Evolutionary conservation across 2,329 filamentous ascomycete genomes (phyloP).

Genomic region (Westerdykella sp.): DNA sequence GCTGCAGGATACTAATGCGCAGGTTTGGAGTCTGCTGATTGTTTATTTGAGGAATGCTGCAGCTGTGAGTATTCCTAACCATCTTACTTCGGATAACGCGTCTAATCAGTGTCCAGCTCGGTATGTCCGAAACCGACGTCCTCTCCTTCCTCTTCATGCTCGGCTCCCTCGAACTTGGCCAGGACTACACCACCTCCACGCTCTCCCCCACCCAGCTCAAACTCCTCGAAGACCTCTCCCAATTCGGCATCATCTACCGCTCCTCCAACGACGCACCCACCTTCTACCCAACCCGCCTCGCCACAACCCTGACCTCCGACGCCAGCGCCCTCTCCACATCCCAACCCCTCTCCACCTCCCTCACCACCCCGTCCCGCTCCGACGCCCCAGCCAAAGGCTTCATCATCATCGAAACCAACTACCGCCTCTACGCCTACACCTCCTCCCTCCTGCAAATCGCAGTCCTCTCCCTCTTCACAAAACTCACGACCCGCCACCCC

Average conservation of each 20-base stretch:
- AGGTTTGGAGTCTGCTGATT: conserved; percentile 92
- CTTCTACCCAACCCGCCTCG: conserved; percentile 87
- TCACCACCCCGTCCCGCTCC: conserved; percentile 51
- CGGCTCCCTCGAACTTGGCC: conserved; percentile 83
- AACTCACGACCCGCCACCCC: conserved; percentile 82
- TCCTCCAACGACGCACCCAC: conserved; percentile 41
- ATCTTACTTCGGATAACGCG: background rate
- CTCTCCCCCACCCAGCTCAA: conserved; percentile 74
- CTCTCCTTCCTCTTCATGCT: conserved; percentile 94
- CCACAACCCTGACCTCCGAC: conserved; percentile 82
- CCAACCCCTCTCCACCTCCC: conserved; percentile 48
- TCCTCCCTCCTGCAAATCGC: conserved; percentile 90
- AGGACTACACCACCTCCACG: conserved; percentile 80
- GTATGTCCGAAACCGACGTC: conserved; percentile 86
- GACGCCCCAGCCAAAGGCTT: conserved; percentile 57
- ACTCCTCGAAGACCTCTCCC: conserved; percentile 84
- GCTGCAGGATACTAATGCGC: conserved; percentile 89
- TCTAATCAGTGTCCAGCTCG: conserved; percentile 41
- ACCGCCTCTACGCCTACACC: conserved; percentile 95
- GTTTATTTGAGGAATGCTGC: conserved; percentile 86
- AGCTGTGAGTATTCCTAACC: conserved; percentile 35
- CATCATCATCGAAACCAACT: conserved; percentile 97
- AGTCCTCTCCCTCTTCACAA: conserved; percentile 82
- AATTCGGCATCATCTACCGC: conserved; percentile 86
- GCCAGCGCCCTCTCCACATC: conserved; percentile 62